phyloP scores from a whole-genome alignment of 352 stramenopile genomes.

The Pythium dissimile region DNA sequence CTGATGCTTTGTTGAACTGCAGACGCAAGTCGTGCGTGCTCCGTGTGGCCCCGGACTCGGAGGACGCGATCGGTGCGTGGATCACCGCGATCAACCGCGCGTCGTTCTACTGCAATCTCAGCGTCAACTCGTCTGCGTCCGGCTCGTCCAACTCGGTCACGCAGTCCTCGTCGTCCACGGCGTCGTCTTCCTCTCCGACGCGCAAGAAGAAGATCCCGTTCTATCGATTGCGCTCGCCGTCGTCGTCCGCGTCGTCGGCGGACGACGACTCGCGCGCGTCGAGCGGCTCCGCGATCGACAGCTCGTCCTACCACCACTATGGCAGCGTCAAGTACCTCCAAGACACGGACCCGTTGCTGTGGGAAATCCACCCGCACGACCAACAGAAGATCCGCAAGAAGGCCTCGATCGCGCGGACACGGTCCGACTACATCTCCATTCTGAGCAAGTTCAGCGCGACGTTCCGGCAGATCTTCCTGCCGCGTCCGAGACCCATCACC shows the following conservation, averaged over 20 bases:
- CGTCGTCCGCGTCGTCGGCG: slow-evolving; percentile 35
- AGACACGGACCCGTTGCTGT: slow-evolving; percentile 77
- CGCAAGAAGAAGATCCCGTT: slow-evolving; percentile 43
- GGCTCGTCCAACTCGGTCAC: slow-evolving; percentile 24
- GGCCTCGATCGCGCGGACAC: slow-evolving; percentile 43
- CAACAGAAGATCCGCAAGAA: slow-evolving; percentile 73
- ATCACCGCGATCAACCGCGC: slow-evolving; percentile 65
- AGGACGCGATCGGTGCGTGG: slow-evolving; percentile 46
- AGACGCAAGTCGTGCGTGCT: slow-evolving; percentile 64
- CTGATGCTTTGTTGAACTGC: not conserved
- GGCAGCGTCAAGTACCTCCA: slow-evolving; percentile 76
- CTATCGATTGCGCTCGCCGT: slow-evolving; percentile 56
- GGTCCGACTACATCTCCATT: slow-evolving; percentile 62
- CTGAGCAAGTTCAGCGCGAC: slow-evolving; percentile 57
- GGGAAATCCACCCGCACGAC: slow-evolving; percentile 80
- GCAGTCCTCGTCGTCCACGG: slow-evolving; percentile 17
- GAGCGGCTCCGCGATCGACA: slow-evolving; percentile 21
- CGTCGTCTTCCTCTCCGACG: slow-evolving; percentile 25
- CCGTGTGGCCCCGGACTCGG: slow-evolving; percentile 54
- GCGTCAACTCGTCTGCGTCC: slow-evolving; percentile 33
- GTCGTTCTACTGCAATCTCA: slow-evolving; percentile 68
- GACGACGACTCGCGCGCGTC: slow-evolving; percentile 31
- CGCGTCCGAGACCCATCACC: slow-evolving; percentile 61
- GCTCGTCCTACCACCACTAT: slow-evolving; percentile 52
- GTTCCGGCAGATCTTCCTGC: slow-evolving; percentile 71